Evolutionary conservation across 192 early-diverging fungal species (phyloP), one percentile per base, ranked within the genome.

Genomic region (Podila verticillata): DNA sequence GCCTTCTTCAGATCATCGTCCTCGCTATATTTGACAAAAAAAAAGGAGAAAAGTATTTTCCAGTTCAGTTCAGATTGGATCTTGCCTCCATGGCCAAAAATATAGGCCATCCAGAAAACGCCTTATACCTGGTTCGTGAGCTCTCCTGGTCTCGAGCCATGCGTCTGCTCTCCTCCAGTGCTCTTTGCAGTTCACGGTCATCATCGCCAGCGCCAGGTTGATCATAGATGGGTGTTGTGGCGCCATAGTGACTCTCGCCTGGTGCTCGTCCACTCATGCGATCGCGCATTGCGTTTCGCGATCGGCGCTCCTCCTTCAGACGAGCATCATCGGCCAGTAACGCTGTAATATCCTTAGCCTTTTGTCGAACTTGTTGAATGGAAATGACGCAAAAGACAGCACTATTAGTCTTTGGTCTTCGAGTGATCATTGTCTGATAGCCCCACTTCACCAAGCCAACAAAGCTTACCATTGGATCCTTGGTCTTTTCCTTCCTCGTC

Each of bases 401-500:
- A 39, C 13, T 44, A 48, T 63, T 3, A 66, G 30, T 9, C 26
- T 28, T 9, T 22, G 3, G 7, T 56, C n/a, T 4, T 31, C 36
- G 10, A 15, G 19, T 15, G 29, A 2, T 51, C 1, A 54, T 26
- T 0, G 4, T 24, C 51, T 54, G 22, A 24, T 26, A 1, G n/a
- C 51, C 7, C 24, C 0, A 54, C 51, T 24, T 19, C 9, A 48
- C 3, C 17, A 51, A 22, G 20, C 1, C 3, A 22, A 17, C 3
- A 2, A 54, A 24, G 22, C 22, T 68, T 81, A 96, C 95, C 93
- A 82, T 97, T 96, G 4, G 86, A 86, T 8, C 98, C 98, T 84
- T 95, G 94, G 81, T 99, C 98, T 68, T 88, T 89, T 39, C 95
- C 95, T 57, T 91, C 86, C 28, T 99, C 97, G 81, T 98, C 96